Base-by-base conservation (phyloP, 352 stramenopile species). In the Saprolegnia diclina region DNA sequence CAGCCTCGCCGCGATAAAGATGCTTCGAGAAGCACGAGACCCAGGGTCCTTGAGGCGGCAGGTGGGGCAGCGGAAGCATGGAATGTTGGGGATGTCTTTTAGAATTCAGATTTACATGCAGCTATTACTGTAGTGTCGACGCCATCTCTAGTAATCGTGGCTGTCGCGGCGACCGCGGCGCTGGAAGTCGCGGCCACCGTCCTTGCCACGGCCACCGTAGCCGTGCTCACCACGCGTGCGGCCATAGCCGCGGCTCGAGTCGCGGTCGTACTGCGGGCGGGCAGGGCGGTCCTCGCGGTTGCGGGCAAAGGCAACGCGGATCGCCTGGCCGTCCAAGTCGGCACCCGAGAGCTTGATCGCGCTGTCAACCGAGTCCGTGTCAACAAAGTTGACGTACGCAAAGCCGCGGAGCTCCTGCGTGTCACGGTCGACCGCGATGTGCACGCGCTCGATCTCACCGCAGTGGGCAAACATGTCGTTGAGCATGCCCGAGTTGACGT, bases 321-420 rank as follows among this genome's bases (percentile, higher is more conserved):
- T 94, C 0, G 80, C 73, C 62, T 97, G 89, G 57, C 96, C 97
- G 75, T 88, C 82, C 14, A 99, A 81, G 56, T 98, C 90, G 29
- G 79, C 84, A 50, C 96, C 97, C 5, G 91, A 88, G 63, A 99
- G 83, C 69, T 93, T 93, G 40, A 98, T 85, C 14, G 85, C 90
- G 55, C 86, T 79, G 66, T 98, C 94, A 0, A 98, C 97, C 40
- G 86, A 83, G 65, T 98, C 94, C 0, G 89, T 97, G n/a, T 97
- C 79, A 1, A 67, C 87, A 76, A 99, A 99, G 77, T 99, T 94
- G 50, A 99, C 81, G 83, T 99, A 96, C 38, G 96, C 96, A 76
- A 99, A 99, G 52, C 97, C 97, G 77, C 97, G 97, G 87, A 99
- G 99, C 64, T 98, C 90, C 42, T 96, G 96, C 50, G 94, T 99